Conservation (phyloP, 192 early-diverging fungal species). For the Phlyctochytrium bullatum region DNA sequence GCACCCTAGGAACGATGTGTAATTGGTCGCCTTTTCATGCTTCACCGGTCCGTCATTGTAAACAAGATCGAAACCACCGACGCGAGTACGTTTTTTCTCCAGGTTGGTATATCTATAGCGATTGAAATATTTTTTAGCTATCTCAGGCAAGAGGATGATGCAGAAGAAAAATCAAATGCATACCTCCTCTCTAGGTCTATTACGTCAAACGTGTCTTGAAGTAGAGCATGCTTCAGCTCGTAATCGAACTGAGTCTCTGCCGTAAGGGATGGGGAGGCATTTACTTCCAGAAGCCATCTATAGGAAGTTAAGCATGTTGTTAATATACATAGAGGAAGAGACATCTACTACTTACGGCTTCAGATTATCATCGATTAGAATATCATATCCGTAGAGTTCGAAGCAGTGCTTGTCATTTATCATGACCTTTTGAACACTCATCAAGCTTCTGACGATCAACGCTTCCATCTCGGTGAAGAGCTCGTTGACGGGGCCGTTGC, state of each 20-base stretch:
- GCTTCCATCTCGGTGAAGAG: slow-evolving; percentile 65
- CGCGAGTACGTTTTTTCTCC: slow-evolving; percentile 38
- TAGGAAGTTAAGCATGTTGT: background rate
- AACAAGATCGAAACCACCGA: slow-evolving; percentile 66
- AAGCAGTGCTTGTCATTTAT: slow-evolving; percentile 71
- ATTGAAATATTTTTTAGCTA: slow-evolving; percentile 9
- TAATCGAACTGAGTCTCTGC: slow-evolving; percentile 67
- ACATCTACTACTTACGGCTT: slow-evolving; percentile 38
- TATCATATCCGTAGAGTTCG: slow-evolving; percentile 65
- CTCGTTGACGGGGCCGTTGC: slow-evolving; percentile 39
- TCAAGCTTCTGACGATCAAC: slow-evolving; percentile 52
- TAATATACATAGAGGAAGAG: background rate
- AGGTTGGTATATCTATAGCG: slow-evolving; percentile 12
- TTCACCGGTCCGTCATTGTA: slow-evolving; percentile 63
- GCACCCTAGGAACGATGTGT: slow-evolving; percentile 51
- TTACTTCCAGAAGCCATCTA: slow-evolving; percentile 62
- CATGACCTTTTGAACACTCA: slow-evolving; percentile 65
- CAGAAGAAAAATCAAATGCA: background rate
- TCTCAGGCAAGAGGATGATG: background rate
- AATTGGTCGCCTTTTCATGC: slow-evolving; percentile 52
- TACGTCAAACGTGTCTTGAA: slow-evolving; percentile 62
- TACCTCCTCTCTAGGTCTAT: slow-evolving; percentile 54
- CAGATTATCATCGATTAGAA: slow-evolving; percentile 56
- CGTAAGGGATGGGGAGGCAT: slow-evolving; percentile 56
- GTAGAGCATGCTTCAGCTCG: slow-evolving; percentile 58